A percentile compares a stretch with the other conserved stretches of the same genome.
Evolutionary conservation across 73 alveolate species (phyloP).

Genomic region (Symbiodinium pilosum): DNA sequence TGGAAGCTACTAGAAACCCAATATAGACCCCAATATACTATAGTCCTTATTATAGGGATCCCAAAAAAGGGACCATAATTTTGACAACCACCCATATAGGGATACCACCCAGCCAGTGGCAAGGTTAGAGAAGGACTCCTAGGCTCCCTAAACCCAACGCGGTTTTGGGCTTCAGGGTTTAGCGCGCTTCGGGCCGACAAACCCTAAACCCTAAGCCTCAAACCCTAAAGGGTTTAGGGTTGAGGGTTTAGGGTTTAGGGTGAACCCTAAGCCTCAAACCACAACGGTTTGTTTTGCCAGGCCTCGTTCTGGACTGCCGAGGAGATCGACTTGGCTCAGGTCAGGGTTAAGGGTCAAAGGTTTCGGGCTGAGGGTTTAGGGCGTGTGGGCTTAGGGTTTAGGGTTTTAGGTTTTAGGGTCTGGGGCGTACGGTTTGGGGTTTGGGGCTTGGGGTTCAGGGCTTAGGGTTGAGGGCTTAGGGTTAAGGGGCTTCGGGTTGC

Average conservation of each 20-base stretch:
- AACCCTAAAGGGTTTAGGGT: not conserved
- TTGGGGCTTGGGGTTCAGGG: not conserved
- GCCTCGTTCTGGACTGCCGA: constrained; percentile 99
- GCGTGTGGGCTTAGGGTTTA: not conserved
- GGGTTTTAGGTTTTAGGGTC: not conserved
- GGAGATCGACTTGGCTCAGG: constrained; percentile 98
- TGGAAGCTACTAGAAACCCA: too few relatives aligned
- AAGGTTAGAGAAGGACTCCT: too few relatives aligned
- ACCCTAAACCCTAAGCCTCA: not conserved
- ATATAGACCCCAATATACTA: too few relatives aligned
- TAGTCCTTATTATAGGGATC: too few relatives aligned
- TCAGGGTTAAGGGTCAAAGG: not conserved
- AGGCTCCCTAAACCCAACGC: too few relatives aligned
- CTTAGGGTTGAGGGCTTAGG: not conserved
- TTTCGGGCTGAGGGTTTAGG: not conserved
- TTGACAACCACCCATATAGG: too few relatives aligned
- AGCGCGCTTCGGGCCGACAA: too few relatives aligned
- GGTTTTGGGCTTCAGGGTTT: too few relatives aligned
- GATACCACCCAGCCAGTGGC: too few relatives aligned
- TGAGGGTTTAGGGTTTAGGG: too few relatives aligned
- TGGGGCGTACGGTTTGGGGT: too few relatives aligned
- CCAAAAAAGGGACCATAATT: too few relatives aligned
- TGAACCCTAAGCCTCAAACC: not conserved
- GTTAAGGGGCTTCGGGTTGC: not conserved
- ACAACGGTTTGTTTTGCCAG: constrained; percentile 19